Base-by-base conservation (phyloP, 202 grass and related monocot genomes). In the Schoenoplectus tabernaemontani region DNA sequence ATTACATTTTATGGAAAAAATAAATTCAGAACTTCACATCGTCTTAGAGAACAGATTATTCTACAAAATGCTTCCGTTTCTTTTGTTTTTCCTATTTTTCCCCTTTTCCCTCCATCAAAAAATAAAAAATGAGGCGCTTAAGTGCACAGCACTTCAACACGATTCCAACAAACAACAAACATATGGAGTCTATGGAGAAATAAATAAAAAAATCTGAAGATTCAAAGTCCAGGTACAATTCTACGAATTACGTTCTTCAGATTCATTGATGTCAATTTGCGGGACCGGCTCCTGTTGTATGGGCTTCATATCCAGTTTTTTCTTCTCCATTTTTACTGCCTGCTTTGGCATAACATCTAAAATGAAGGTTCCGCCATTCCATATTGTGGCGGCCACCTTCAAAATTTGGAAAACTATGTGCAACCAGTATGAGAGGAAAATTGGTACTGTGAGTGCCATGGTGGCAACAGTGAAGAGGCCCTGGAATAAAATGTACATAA, bases 281-380 rank as follows among this genome's bases (percentile, higher is more conserved):
- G 28, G 53, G 5, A 20, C 43, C 28, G 71, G 82, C 38, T 46
- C 41, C 47, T 86, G 47, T 34, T 57, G 41, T 12, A 89, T 86
- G 30, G 94, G 86, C 78, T 85, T 89, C 93, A 89, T 93, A 56
- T 90, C 67, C 17, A 87, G 30, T 62, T 92, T 92, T 83, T 90
- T 94, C 87, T 92, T 88, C 83, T 94, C 89, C 81, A 88, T 98
- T 56, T 84, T 84, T 16, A 89, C 94, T 0, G 84, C 95, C 69
- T 94, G 89, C 34, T 57, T 82, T 32, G 95, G 95, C 78, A 94
- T 92, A 67, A 94, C 95, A 67, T 98, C 95, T 15, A 98, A 76
- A 83, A 94, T 85, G 81, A 98, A 98, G 83, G 89, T 93, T n/a
- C 91, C 95, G 1, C 95, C 95, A 1, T 98, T 92, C 95, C 95